Conservation (phyloP, 768 basidiomycete species). For the Podaxis sp. region DNA sequence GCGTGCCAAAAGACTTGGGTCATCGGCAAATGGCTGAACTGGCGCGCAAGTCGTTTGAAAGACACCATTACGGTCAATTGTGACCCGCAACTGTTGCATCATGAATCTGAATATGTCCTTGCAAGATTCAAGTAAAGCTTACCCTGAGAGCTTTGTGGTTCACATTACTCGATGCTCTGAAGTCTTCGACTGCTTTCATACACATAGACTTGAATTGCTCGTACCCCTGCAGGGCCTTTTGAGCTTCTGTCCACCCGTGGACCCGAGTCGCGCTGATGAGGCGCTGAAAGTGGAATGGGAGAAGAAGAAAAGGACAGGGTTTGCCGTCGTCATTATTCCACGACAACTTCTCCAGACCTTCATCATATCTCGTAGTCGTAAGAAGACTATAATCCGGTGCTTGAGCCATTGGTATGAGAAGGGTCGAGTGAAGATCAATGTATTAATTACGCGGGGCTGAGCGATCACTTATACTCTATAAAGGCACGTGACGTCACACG, state of each 20-base stretch:
- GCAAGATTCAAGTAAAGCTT: slow-evolving; percentile 8
- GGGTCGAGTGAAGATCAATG: neutral
- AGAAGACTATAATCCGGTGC: slow-evolving; percentile 33
- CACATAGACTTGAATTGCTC: slow-evolving; percentile 42
- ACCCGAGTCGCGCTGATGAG: slow-evolving; percentile 45
- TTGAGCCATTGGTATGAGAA: neutral
- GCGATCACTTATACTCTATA: neutral
- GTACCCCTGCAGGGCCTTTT: slow-evolving; percentile 33
- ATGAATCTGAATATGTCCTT: neutral
- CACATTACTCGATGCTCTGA: slow-evolving; percentile 19
- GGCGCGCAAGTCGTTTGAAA: slow-evolving; percentile 5
- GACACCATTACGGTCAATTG: slow-evolving; percentile 33
- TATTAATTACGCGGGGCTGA: neutral
- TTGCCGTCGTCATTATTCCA: slow-evolving; percentile 63
- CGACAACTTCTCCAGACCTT: slow-evolving; percentile 33
- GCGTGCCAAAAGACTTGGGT: slow-evolving; percentile 36
- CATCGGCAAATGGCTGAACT: slow-evolving; percentile 29
- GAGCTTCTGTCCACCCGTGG: slow-evolving; percentile 49
- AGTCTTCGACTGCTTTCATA: slow-evolving; percentile 36
- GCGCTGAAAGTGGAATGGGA: slow-evolving; percentile 60
- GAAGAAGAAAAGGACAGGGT: slow-evolving; percentile 60
- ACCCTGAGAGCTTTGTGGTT: slow-evolving; percentile 31
- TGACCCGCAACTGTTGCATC: slow-evolving; percentile 49
- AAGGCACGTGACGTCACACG: slow-evolving; percentile 1
- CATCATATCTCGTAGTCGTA: slow-evolving; percentile 62